These are phyloP conservation scores for Phaffia rhodozyma DNA, from an alignment of 1,284 basidiomycete genomes.

Conservation along the genomic window DNA sequence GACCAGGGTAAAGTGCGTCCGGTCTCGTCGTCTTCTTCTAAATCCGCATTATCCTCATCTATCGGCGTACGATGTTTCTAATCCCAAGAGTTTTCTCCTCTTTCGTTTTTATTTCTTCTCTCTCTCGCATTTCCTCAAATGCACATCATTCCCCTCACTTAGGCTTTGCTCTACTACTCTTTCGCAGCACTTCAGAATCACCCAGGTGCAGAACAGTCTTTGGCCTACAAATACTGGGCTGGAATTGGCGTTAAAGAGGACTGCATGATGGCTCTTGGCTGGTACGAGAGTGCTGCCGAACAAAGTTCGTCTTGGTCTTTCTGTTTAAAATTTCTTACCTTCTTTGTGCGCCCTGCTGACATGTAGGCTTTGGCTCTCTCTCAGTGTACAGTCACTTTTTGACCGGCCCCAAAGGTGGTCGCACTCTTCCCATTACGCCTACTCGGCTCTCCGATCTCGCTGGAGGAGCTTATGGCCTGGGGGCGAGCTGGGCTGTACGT, in stretches of 20 bases:
- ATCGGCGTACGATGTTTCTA: slow-evolving; percentile 22
- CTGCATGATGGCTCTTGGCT: slow-evolving; percentile 65
- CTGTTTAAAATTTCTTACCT: neutral
- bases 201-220: slow-evolving; percentile 76
- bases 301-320: slow-evolving; percentile 46
- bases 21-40: neutral
- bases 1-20: slow-evolving; percentile 41
- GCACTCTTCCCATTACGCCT: slow-evolving; percentile 67
- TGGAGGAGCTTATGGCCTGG: slow-evolving; percentile 85
- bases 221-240: slow-evolving; percentile 90
- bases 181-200: slow-evolving; percentile 81
- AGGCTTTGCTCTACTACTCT: slow-evolving; percentile 82
- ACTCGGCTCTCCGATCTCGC: slow-evolving; percentile 77
- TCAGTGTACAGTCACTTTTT: slow-evolving; percentile 60
- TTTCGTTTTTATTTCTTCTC: neutral
- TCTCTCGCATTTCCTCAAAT: neutral
- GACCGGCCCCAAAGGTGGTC: slow-evolving; percentile 80
- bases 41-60: slow-evolving; percentile 42
- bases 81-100: neutral
- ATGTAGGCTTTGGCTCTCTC: neutral
- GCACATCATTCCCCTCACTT: neutral
- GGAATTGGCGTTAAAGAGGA: slow-evolving; percentile 83
- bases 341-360: neutral
- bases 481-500: slow-evolving; percentile 46
- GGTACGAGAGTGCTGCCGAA: slow-evolving; percentile 78